Evolutionary conservation across 2,329 filamentous ascomycete genomes (phyloP), one percentile per base, ranked within the genome.

Genomic region (Cercospora zeae-maydis): DNA sequence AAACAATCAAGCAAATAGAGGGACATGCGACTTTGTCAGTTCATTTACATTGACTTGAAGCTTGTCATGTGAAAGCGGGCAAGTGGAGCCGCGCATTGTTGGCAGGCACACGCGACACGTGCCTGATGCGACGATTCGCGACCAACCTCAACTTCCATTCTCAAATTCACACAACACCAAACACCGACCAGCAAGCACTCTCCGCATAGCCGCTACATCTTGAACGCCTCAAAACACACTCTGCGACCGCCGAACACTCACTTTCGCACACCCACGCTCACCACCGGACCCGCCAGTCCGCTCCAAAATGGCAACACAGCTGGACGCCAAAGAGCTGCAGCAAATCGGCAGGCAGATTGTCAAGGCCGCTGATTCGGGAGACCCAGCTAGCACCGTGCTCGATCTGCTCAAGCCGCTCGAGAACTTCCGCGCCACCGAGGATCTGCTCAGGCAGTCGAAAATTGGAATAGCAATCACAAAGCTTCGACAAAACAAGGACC

Each of bases 391-490:
- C 42, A 89, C 86, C 64, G 84, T 96, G 56, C 81, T 96, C 60
- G 82, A 84, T 58, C 83, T 98, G 65, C 81, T 99, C 71, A 86
- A 88, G 56, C 82, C 98, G 39, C 91, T 93, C 79, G 88, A 88
- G 72, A 90, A 91, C 66, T 88, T 93, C 36, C 84, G 86, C 52
- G 90, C 93, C 9, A 95, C 91, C 2, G 95, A 99, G 78, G 92
- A 97, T 70, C 85, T 96, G 70, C 82, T 99, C 68, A 88, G 93
- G 73, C 89, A 89, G 45, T 98, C 93, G n/a, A 90, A 89, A 71
- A 93, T 96, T 57, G 95, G 95, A 71, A 88, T 96, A 68, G 87
- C 89, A 56, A 90, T 98, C 66, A 93, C 93, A 76, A 93, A 92
- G 75, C 85, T 89, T 64, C 92, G 96, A 76, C 77, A 87, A 62